Conservation (phyloP, 129 eudicot genomes). For the Saussurea involucrata region DNA sequence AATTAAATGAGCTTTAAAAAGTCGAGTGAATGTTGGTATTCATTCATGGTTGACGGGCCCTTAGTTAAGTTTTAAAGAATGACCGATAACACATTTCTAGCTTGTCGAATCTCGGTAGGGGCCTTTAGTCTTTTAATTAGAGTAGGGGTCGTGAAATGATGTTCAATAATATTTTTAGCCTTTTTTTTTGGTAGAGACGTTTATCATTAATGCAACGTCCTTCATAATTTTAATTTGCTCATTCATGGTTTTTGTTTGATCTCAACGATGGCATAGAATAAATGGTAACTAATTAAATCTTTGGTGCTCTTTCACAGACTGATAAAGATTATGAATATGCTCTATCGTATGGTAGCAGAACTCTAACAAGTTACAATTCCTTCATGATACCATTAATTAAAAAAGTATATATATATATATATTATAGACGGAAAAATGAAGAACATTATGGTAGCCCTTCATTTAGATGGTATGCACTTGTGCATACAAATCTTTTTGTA, state of each 20-base stretch:
- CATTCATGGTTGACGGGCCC: not conserved
- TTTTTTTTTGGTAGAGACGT: not conserved
- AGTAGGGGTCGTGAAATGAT: constrained; percentile 5
- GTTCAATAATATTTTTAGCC: not conserved
- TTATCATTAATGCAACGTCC: constrained; percentile 6
- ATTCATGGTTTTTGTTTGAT: not conserved
- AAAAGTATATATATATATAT: too few species aligned
- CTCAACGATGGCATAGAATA: not conserved
- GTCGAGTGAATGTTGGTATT: not conserved
- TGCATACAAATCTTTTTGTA: too few species aligned
- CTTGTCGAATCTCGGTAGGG: not conserved
- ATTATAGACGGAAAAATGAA: too few species aligned
- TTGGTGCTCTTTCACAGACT: not conserved
- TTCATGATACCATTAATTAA: too few species aligned
- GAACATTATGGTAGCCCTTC: too few species aligned
- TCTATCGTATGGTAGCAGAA: not conserved
- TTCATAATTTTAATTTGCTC: not conserved
- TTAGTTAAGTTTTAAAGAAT: not conserved
- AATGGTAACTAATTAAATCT: not conserved
- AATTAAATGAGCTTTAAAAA: not conserved
- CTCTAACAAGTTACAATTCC: not conserved
- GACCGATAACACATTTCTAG: not conserved
- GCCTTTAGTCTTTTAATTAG: not conserved
- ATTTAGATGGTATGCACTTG: too few species aligned
- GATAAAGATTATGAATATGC: not conserved